Evolutionary conservation across 2,329 filamentous ascomycete genomes (phyloP).

Genomic region (Chrysosporium queenslandicum): DNA sequence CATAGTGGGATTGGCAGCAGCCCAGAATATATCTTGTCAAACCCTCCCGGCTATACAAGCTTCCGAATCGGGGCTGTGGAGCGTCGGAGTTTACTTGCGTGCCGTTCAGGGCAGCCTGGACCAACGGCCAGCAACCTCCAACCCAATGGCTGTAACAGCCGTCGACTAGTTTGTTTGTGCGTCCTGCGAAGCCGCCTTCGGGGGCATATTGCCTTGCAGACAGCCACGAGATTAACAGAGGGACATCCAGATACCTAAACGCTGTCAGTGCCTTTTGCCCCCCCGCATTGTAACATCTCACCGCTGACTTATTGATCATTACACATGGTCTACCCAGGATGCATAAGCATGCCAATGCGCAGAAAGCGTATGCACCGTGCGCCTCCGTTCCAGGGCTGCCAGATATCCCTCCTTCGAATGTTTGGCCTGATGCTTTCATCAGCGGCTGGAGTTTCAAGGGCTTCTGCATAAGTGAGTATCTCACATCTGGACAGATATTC

Average conservation of each 20-base stretch:
- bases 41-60: slow-evolving; percentile 69
- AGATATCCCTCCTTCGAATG: slow-evolving; percentile 88
- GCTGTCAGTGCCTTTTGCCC: slow-evolving; percentile 15
- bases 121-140: slow-evolving; percentile 82
- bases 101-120: slow-evolving; percentile 65
- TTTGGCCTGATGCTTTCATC: slow-evolving; percentile 54
- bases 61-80: slow-evolving; percentile 23
- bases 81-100: slow-evolving; percentile 28
- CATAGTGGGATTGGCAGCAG: slow-evolving; percentile 70
- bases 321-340: slow-evolving; percentile 71
- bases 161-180: slow-evolving; percentile 95
- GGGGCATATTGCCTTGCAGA: slow-evolving; percentile 80
- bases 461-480: slow-evolving; percentile 27
- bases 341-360: slow-evolving; percentile 77
- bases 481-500: slow-evolving; percentile 73
- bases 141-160: slow-evolving; percentile 99
- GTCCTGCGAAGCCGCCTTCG: slow-evolving; percentile 84
- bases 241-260: slow-evolving; percentile 62
- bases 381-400: slow-evolving; percentile 78
- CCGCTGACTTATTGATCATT: slow-evolving; percentile 58
- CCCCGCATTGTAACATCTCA: slow-evolving; percentile 1
- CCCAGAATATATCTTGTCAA: slow-evolving; percentile 80
- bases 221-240: slow-evolving; percentile 72
- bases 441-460: slow-evolving; percentile 4
- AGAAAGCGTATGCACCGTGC: slow-evolving; percentile 94